phyloP scores from a whole-genome alignment of 768 basidiomycete species.

The Cubamyces sp. region DNA sequence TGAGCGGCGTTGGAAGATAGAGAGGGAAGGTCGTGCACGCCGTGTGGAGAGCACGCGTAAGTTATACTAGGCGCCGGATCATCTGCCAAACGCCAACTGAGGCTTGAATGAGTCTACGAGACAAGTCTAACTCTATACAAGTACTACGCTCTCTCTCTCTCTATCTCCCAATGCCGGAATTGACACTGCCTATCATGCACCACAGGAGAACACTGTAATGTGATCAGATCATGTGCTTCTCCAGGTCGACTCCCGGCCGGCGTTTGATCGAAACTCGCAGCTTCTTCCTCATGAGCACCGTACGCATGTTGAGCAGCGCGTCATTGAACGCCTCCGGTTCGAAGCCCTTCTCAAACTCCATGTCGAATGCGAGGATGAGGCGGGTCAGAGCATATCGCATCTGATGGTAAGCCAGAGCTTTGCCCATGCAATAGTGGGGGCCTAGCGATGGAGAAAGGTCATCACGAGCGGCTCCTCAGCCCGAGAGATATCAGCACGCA shows the following conservation, averaged over 20 bases:
- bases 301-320: slow-evolving; percentile 37
- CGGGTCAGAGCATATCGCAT: slow-evolving; percentile 34
- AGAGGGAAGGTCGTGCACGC: too few relatives aligned
- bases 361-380: slow-evolving; percentile 36
- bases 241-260: slow-evolving; percentile 4
- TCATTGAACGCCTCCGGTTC: slow-evolving; percentile 32
- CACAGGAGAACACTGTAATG: neutral
- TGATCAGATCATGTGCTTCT: neutral
- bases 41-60: too few relatives aligned
- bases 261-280: slow-evolving; percentile 20
- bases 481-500: slow-evolving; percentile 22
- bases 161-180: too few relatives aligned
- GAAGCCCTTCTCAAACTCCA: slow-evolving; percentile 35
- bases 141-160: too few relatives aligned
- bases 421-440: slow-evolving; percentile 39
- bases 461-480: neutral
- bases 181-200: too few relatives aligned
- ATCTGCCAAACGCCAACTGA: too few relatives aligned
- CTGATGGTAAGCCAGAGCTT: slow-evolving; percentile 37
- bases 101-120: too few relatives aligned
- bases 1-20: too few relatives aligned
- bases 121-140: too few relatives aligned
- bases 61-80: too few relatives aligned
- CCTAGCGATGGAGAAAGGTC: slow-evolving; percentile 26
- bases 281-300: slow-evolving; percentile 34